phyloP scores from a whole-genome alignment of 768 basidiomycete genomes.

The Kwoniella dendrophila region DNA sequence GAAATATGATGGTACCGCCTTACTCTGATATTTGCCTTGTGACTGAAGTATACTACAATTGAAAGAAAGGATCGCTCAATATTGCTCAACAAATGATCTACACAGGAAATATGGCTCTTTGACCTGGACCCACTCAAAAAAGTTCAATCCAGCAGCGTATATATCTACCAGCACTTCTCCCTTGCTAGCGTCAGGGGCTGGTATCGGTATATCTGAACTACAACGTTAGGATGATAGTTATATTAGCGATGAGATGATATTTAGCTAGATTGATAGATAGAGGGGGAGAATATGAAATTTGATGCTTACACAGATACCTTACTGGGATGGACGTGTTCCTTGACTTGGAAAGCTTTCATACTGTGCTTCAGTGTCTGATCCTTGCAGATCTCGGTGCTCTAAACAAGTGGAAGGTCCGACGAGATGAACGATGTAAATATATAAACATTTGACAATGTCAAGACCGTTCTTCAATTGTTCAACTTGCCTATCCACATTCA shows the following conservation, averaged over 20 bases:
- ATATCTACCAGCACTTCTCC: slow-evolving; percentile 74
- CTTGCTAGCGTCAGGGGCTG: slow-evolving; percentile 63
- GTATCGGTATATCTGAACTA: slow-evolving; percentile 59
- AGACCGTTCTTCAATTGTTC: too few relatives aligned
- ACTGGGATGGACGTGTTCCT: slow-evolving; percentile 70
- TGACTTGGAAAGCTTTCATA: slow-evolving; percentile 80
- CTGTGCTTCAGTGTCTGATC: too few relatives aligned
- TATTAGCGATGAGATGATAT: neutral
- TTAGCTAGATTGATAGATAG: neutral
- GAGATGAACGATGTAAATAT: too few relatives aligned
- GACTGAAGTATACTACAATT: slow-evolving; percentile 68
- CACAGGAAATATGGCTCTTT: neutral
- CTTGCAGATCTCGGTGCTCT: too few relatives aligned
- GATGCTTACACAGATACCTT: slow-evolving; percentile 61
- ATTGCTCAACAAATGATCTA: neutral
- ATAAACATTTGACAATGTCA: too few relatives aligned
- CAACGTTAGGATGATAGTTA: too few relatives aligned
- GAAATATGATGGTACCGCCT: slow-evolving; percentile 4
- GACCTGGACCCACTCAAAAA: slow-evolving; percentile 61
- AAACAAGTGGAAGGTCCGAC: too few relatives aligned
- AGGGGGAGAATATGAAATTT: neutral
- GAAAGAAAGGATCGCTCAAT: neutral
- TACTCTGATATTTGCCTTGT: slow-evolving; percentile 82
- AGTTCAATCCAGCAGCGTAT: slow-evolving; percentile 74
- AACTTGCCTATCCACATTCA: too few relatives aligned